Evolutionary conservation across 2,329 filamentous ascomycete species (phyloP), one percentile per base, ranked within the genome.

Genomic region (Exophiala sideris): DNA sequence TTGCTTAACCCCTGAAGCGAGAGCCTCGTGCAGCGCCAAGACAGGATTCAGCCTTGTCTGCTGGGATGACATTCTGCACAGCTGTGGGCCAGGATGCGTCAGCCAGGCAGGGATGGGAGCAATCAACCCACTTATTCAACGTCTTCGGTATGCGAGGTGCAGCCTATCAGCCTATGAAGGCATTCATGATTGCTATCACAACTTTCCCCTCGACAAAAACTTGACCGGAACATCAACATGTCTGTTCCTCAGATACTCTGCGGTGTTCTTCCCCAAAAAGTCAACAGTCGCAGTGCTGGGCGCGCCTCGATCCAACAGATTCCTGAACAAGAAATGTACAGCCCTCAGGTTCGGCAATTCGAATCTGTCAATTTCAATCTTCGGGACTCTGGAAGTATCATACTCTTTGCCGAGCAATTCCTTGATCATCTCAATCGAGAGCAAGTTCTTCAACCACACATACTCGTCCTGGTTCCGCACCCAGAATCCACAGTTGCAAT

Each of bases 341-440:
- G 63, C 71, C 34, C 66, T 61, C 21, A 76, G 66, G 39, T 72
- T 69, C 5, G 75, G 70, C 20, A 79, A 65, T 64, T 79, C 76
- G 29, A 76, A 75, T 0, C 76, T 68, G 45, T 78, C 76, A 36
- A 79, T 69, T 18, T 67, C 64, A 48, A 64, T 58, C 54, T 58
- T 60, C 5, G 60, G 60, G 21, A 42, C 32, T 18, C 61, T 45
- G 41, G 56, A 49, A 3, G 55, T 54, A 36, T 70, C 64, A 51
- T 72, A 68, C 62, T 74, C 71, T 24, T 71, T 67, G 1, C 68
- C 73, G 33, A 75, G 63, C 2, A 75, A 53, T 21, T 66, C 14
- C 39, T 61, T 62, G 50, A 64, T 57, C 4, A 44, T 59, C 16
- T 54, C 50, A 44, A 56, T 45, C 39, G 61, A 62, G 14, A 64